phyloP scores from a whole-genome alignment of 83 land plant genomes.

The Picea abies region DNA sequence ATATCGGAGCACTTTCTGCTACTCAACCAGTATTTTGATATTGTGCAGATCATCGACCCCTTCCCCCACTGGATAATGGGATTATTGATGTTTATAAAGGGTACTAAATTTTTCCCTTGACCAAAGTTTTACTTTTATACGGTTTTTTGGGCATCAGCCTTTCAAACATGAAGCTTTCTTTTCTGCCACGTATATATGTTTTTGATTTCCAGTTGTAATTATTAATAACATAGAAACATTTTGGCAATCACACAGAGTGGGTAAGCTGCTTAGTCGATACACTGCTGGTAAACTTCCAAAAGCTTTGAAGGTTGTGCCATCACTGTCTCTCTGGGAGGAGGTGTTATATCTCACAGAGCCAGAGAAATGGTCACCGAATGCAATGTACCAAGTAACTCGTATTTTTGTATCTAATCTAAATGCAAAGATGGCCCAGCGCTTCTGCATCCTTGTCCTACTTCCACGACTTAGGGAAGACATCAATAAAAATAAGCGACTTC shows the following conservation, averaged over 20 bases:
- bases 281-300: no score
- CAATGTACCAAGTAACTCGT: constrained; percentile 91
- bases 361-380: constrained; percentile 86
- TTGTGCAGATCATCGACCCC: constrained; percentile 44
- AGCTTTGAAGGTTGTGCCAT: no score
- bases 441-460: no score
- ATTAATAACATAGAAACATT: not conserved
- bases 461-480: constrained; percentile 29
- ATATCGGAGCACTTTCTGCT: not conserved
- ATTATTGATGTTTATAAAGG: constrained; percentile 85
- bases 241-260: constrained; percentile 62
- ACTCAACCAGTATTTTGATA: constrained; percentile 11
- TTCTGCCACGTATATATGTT: no score
- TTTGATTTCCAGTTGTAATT: not conserved
- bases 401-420: constrained; percentile 74
- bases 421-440: no score
- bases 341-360: no score
- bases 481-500: constrained; percentile 74
- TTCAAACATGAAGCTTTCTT: not conserved
- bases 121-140: not conserved
- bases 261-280: constrained; percentile 31
- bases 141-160: not conserved
- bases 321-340: no score
- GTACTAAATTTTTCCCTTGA: constrained; percentile 31
- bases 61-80: constrained; percentile 72